Base-by-base conservation (phyloP, 768 basidiomycete genomes). In the Tremella fuciformis region DNA sequence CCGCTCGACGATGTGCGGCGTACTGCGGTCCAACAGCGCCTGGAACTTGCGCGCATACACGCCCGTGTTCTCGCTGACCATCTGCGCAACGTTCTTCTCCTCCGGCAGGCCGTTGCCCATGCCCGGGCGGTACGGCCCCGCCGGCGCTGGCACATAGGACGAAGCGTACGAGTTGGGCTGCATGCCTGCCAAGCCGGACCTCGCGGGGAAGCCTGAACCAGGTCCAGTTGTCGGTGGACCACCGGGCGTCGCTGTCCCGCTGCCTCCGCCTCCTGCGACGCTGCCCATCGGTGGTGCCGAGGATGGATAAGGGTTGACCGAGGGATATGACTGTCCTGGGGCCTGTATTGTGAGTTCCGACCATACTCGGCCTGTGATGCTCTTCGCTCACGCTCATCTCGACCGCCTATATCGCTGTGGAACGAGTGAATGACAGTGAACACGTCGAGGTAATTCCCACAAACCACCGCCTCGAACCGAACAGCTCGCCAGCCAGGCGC, bases 21-120 rank as follows among this genome's bases (percentile, higher is more conserved):
- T 96, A 80, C 87, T 86, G 22, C 89, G 84, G 81, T 99, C 96
- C n/a, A 97, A 83, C 22, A 84, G 77, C 72, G 87, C 85, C 76
- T 94, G 91, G 76, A 93, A 92, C 73, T 67, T 68, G 56, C 63
- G 50, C 8, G 62, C 66, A 49, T 67, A 66, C 29, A 66, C 58
- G 51, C 62, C 64, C 41, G 72, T 69, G 44, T 68, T 69, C 47
- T 76, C 75, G 46, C 66, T 67, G 16, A 76, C 72, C 49, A 73
- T 53, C 60, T 76, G 70, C 34, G 74, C 72, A 13, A 76, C 74
- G 59, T 76, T 76, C 66, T 75, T 76, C 70, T 76, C 75, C 57
- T 69, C 67, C 22, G 67, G 69, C 49, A 65, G 48, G 29, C 75
- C 74, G 40, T 66, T 69, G 21, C 67, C 67, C 15, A 61, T 64